Evolutionary conservation across 129 eudicot species (phyloP), one percentile per base, ranked within the genome.

Genomic region (Erigeron canadensis): DNA sequence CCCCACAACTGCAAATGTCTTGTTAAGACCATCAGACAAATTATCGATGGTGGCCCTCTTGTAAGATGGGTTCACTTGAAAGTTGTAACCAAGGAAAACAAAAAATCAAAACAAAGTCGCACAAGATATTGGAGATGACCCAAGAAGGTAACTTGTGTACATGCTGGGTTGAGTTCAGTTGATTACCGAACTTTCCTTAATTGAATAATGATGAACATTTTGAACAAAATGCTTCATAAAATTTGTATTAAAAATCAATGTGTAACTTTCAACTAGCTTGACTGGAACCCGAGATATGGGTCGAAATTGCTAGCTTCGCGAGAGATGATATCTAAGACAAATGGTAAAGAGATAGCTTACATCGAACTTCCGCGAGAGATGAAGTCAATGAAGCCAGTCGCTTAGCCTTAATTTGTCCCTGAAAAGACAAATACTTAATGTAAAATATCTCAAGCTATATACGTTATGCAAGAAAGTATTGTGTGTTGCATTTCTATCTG

Each of bases 371-470:
- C 42, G 88, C 42, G 12, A 90, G 85, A 17, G 94, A 84, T 71
- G 96, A 82, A 53, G 96, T 69, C 81, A 86, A 63, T 55, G 99
- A 86, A 64, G 93, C 83, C 64, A 94, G 93, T 63, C 96, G 79
- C 80, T 86, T 90, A 45, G 84, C 75, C 76, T 87, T 94, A 15
- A 81, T 75, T 70, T 86, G 93, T 65, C 85, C 94, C 99, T 94
- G 88, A 21, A 28, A 56, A 46, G 65, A 71, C 55, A 75, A 61
- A 70, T 69, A 77, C 40, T 56, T 39, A 12, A 17, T 57, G 71
- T 77, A 40, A 68, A 22, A 46, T 18, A 59, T 1, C 7, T 43
- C 38, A 0, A 67, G 9, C 34, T 44, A 12, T 58, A 44, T 28
- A 28, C 34, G 34, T 28, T 1, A 28, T 28, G 34, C 34, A 28